Evolutionary conservation across 2,329 filamentous ascomycete species (phyloP), one percentile per base, ranked within the genome.

Genomic region (Diaporthe eres): DNA sequence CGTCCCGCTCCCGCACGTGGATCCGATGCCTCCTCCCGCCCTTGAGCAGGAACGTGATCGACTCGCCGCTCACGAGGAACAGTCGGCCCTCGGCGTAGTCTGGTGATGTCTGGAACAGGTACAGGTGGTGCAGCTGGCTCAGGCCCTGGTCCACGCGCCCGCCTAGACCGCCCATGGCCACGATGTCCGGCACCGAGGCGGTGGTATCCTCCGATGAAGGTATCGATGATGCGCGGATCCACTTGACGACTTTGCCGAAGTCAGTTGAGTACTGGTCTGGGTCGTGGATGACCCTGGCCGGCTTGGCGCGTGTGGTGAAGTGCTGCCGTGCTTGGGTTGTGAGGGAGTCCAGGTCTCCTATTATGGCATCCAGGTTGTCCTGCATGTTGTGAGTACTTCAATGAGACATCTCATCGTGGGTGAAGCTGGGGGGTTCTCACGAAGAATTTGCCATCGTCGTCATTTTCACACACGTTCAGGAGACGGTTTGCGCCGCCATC

Each of bases 81-180:
- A 98, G 84, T 37, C 90, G 86, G 7, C 92, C 92, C 15, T 85
- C 79, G 39, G 84, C 82, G 76, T 90, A 89, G 34, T 81, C 82
- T 0, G 88, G 85, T 60, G 89, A 85, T 15, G 83, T 79, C 81
- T 93, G 91, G 82, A 90, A 92, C 67, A 90, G 84, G 79, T 91
- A 96, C 61, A 98, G 88, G 82, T 98, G 94, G 82, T 98, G 95
- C 71, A 99, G 89, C 80, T 98, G 92, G 75, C 95, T 95, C 65
- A 99, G 89, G 2, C 94, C 96, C 83, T 99, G 97, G 84, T 99
- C 97, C 22, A 98, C 94, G 42, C 97, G 92, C 9, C 97, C 97
- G 58, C 95, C 95, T 0, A 98, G 89, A 2, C 96, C 95, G 55
- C 96, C 96, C 9, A 98, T 86, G 51, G 94, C 92, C 17, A 98